Evolutionary conservation across 352 stramenopile genomes (phyloP).

Genomic region (Globisporangium rhizosaccharum): DNA sequence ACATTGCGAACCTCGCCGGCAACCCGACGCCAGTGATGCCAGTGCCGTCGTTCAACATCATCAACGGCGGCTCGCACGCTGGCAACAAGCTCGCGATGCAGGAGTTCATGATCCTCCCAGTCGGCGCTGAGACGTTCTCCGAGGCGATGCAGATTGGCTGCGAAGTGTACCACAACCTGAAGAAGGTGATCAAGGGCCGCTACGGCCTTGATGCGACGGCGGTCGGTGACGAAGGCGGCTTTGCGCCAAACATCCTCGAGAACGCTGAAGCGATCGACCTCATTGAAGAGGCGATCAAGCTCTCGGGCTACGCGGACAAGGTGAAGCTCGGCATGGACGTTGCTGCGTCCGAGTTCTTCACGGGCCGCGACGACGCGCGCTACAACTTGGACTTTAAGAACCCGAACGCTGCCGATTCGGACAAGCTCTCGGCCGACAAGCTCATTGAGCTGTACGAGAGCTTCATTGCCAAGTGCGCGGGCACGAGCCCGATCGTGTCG

Average conservation of each 20-base stretch:
- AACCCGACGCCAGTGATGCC: constrained; percentile 93
- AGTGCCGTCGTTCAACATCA: constrained; percentile 99
- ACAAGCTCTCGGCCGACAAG: constrained; percentile 90
- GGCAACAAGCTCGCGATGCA: constrained; percentile 99
- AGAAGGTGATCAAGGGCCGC: constrained; percentile 98
- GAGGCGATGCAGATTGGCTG: constrained; percentile 98
- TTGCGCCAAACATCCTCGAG: constrained; percentile 96
- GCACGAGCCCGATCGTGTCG: constrained; percentile 96
- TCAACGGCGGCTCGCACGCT: constrained; percentile 98
- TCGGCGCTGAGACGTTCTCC: constrained; percentile 85
- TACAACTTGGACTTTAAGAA: constrained; percentile 99
- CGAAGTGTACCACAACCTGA: constrained; percentile 99
- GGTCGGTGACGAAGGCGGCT: constrained; percentile 99
- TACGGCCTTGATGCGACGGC: constrained; percentile 98
- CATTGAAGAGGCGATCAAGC: constrained; percentile 96
- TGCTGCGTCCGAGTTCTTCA: constrained; percentile 97
- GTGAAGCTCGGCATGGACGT: constrained; percentile 97
- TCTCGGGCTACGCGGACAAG: constrained; percentile 95
- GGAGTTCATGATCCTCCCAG: constrained; percentile 99
- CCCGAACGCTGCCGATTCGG: constrained; percentile 81
- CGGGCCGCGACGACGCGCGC: constrained; percentile 88
- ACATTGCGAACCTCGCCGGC: constrained; percentile 97
- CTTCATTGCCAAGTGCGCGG: constrained; percentile 84
- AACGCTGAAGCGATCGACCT: constrained; percentile 96
- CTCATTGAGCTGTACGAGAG: constrained; percentile 95